phyloP scores from a whole-genome alignment of 768 basidiomycete species.

The Suillus lakei region DNA sequence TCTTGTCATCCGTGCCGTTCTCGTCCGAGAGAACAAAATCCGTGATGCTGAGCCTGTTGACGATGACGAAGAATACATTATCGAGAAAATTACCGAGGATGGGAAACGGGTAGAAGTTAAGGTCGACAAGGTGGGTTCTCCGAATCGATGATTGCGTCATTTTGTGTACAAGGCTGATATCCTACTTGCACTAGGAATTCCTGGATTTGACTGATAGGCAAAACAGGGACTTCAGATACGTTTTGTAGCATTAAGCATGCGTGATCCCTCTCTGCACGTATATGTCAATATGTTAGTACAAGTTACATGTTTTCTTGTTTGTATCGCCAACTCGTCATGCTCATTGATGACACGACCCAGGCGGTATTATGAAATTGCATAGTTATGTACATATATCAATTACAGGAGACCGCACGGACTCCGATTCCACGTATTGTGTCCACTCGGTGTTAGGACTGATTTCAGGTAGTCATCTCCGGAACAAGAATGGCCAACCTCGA shows the following conservation, averaged over 20 bases:
- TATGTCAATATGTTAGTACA: neutral
- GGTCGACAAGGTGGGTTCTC: constrained; percentile 57
- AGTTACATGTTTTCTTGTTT: neutral
- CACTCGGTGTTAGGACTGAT: neutral
- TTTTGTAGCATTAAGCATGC: constrained; percentile 44
- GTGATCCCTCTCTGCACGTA: neutral
- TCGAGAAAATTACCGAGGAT: constrained; percentile 49
- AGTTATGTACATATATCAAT: neutral
- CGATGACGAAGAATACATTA: constrained; percentile 62
- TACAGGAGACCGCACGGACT: neutral
- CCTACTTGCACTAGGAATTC: constrained; percentile 52
- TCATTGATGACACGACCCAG: neutral
- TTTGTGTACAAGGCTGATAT: neutral
- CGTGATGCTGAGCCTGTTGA: constrained; percentile 58
- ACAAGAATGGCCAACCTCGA: neutral
- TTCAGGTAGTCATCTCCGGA: neutral
- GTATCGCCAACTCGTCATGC: neutral
- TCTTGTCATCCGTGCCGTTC: constrained; percentile 49
- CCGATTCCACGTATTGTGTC: neutral
- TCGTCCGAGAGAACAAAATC: constrained; percentile 33
- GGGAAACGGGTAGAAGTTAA: constrained; percentile 57
- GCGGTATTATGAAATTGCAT: neutral
- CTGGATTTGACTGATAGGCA: constrained; percentile 75
- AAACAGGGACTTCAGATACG: constrained; percentile 76
- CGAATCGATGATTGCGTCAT: no score